A percentile compares a stretch with the other conserved stretches of the same genome.
Evolutionary conservation across 2,329 filamentous ascomycete species (phyloP).

Genomic region (Ophiocordyceps robertsii): DNA sequence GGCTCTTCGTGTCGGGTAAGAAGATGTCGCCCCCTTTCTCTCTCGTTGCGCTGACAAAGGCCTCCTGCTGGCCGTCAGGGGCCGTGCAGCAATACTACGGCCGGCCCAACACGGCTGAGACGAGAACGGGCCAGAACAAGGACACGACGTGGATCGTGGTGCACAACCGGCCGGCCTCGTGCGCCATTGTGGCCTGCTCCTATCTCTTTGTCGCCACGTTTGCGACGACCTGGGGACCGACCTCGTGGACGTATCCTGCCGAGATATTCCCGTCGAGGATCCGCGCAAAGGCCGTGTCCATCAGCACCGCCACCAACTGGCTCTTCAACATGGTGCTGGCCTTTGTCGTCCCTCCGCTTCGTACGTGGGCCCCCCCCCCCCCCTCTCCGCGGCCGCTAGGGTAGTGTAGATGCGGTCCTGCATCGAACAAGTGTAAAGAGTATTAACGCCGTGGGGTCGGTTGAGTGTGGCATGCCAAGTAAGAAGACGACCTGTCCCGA

Average conservation of each 20-base stretch:
- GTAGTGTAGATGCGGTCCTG: too few relatives aligned
- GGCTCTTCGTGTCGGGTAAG: slow-evolving; percentile 46
- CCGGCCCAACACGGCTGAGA: slow-evolving; percentile 26
- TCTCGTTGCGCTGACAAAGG: slow-evolving; percentile 1
- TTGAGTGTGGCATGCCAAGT: slow-evolving; percentile 34
- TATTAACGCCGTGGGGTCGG: not conserved
- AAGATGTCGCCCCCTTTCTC: not conserved
- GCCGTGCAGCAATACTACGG: slow-evolving; percentile 49
- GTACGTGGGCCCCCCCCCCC: slow-evolving; percentile 13
- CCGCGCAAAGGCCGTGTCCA: slow-evolving; percentile 29
- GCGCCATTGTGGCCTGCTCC: slow-evolving; percentile 48
- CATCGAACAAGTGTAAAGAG: too few relatives aligned
- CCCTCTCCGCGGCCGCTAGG: not conserved
- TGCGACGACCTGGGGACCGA: slow-evolving; percentile 27
- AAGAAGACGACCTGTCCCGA: not conserved
- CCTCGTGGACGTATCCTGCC: slow-evolving; percentile 33
- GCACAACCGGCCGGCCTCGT: slow-evolving; percentile 37
- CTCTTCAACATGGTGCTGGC: slow-evolving; percentile 19
- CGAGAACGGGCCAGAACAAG: slow-evolving; percentile 22
- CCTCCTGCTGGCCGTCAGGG: slow-evolving; percentile 12
- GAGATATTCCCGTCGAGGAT: slow-evolving; percentile 29
- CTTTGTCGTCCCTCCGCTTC: slow-evolving; percentile 31
- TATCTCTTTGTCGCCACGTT: slow-evolving; percentile 44
- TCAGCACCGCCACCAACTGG: slow-evolving; percentile 24
- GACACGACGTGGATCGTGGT: slow-evolving; percentile 45